A percentile compares a stretch with the other conserved stretches of the same genome.
phyloP scores from a whole-genome alignment of 2,329 filamentous ascomycete genomes.

The Pyricularia pennisetigena region DNA sequence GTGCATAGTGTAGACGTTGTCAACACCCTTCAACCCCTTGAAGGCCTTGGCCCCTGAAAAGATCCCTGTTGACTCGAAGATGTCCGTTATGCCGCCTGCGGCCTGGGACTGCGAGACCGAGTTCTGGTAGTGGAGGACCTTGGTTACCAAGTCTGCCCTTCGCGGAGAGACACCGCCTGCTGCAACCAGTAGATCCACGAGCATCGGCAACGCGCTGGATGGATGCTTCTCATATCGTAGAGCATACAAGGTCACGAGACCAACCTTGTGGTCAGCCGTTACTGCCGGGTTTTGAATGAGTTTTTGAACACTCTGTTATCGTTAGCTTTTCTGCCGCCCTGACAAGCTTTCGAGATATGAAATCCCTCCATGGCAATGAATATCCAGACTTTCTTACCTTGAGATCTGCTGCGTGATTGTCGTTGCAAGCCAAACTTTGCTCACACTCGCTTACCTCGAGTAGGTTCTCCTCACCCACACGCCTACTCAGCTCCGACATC shows the following conservation, averaged over 20 bases:
- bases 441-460: constrained; percentile 97
- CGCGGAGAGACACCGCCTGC: constrained; percentile 71
- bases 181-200: constrained; percentile 77
- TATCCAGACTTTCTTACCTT: constrained; percentile 45
- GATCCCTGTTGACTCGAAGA: constrained; percentile 86
- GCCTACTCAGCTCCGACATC: constrained; percentile 83
- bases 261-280: constrained; percentile 72
- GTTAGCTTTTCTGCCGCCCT: background rate
- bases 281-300: constrained; percentile 75
- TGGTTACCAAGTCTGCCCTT: constrained; percentile 69
- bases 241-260: constrained; percentile 88
- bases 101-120: constrained; percentile 72
- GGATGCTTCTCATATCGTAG: constrained; percentile 84
- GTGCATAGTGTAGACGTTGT: constrained; percentile 98
- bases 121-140: constrained; percentile 75
- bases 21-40: constrained; percentile 91
- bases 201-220: constrained; percentile 71
- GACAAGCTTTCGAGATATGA: background rate
- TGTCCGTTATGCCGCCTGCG: constrained; percentile 74
- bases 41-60: constrained; percentile 83
- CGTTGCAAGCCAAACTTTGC: constrained; percentile 92
- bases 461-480: constrained; percentile 75
- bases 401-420: constrained; percentile 86
- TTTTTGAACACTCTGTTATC: constrained; percentile 64
- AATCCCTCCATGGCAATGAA: too few relatives aligned